phyloP scores from a whole-genome alignment of 2,329 filamentous ascomycete species.

The Alternaria sp. region DNA sequence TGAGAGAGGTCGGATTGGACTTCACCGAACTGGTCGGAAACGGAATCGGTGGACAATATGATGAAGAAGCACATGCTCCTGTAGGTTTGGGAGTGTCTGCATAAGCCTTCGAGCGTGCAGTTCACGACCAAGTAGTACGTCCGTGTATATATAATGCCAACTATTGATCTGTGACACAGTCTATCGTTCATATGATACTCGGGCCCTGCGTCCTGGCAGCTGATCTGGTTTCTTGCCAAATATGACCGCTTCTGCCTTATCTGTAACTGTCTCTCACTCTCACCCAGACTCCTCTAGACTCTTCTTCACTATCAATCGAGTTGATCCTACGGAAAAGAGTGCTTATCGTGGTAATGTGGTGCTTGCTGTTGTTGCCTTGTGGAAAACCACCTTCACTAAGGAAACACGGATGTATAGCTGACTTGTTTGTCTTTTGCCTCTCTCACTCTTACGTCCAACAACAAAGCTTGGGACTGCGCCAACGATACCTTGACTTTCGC shows the following conservation, averaged over 20 bases:
- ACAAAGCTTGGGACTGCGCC: too few species aligned
- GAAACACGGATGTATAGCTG: background rate
- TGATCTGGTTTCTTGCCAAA: background rate
- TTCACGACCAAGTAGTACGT: background rate
- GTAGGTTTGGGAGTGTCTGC: slow-evolving; percentile 42
- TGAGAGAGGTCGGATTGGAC: slow-evolving; percentile 87
- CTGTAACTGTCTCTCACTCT: slow-evolving; percentile 8
- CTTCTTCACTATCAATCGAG: background rate
- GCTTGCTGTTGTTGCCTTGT: slow-evolving; percentile 12
- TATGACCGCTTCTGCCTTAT: background rate
- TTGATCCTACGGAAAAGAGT: background rate
- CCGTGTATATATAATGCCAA: background rate
- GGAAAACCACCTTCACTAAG: slow-evolving; percentile 19
- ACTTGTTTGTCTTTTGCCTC: slow-evolving; percentile 7
- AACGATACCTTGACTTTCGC: background rate
- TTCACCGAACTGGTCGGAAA: slow-evolving; percentile 81
- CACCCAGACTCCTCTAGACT: slow-evolving; percentile 18
- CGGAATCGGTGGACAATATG: slow-evolving; percentile 23
- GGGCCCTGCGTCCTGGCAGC: background rate
- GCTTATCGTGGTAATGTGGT: slow-evolving; percentile 19
- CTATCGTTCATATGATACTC: background rate
- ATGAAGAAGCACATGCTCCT: background rate
- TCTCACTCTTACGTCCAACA: slow-evolving; percentile 5
- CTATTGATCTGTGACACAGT: background rate
- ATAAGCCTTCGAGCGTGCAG: background rate